Percentiles rank a stretch among this genome's conserved stretches.
Evolutionary conservation across 2,329 filamentous ascomycete species (phyloP).

Genomic region (Calcarisporium arbuscula): DNA sequence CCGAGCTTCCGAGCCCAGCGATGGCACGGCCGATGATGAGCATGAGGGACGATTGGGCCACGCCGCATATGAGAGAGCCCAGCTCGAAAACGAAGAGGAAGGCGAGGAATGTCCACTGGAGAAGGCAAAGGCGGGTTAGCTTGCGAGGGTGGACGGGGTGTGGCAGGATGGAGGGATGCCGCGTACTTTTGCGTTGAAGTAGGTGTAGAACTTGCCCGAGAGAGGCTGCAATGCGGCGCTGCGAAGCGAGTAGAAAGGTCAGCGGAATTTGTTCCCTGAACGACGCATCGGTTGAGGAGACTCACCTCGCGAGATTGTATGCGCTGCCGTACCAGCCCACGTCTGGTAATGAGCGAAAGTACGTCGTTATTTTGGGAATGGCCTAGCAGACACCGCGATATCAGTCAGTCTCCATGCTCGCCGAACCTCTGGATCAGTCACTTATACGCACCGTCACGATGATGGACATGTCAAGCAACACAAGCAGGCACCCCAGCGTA

Average conservation of each 20-base stretch:
- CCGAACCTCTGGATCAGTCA: too few species aligned
- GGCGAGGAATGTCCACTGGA: too few species aligned
- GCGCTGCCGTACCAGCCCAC: slow-evolving; percentile 38
- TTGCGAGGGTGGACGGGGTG: too few species aligned
- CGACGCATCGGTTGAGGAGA: slow-evolving; percentile 9
- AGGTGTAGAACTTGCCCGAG: slow-evolving; percentile 27
- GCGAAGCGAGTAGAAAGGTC: too few species aligned
- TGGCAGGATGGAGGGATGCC: neutral
- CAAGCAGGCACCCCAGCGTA: slow-evolving; percentile 37
- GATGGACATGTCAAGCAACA: slow-evolving; percentile 47
- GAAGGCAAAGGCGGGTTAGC: too few species aligned
- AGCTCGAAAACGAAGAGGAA: slow-evolving; percentile 26
- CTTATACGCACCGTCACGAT: slow-evolving; percentile 48
- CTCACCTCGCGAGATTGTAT: slow-evolving; percentile 21
- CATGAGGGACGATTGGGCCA: slow-evolving; percentile 36
- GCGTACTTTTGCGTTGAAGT: slow-evolving; percentile 14
- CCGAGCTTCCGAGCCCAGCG: slow-evolving; percentile 40
- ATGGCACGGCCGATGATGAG: slow-evolving; percentile 45
- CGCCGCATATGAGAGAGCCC: slow-evolving; percentile 41
- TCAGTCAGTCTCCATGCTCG: too few species aligned
- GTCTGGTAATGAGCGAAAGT: slow-evolving; percentile 31
- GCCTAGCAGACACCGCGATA: too few species aligned
- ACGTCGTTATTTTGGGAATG: slow-evolving; percentile 17
- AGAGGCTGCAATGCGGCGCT: slow-evolving; percentile 18
- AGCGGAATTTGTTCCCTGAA: neutral